phyloP scores from a whole-genome alignment of 805 yeast genomes.

The Metschnikowia noctiluminum region DNA sequence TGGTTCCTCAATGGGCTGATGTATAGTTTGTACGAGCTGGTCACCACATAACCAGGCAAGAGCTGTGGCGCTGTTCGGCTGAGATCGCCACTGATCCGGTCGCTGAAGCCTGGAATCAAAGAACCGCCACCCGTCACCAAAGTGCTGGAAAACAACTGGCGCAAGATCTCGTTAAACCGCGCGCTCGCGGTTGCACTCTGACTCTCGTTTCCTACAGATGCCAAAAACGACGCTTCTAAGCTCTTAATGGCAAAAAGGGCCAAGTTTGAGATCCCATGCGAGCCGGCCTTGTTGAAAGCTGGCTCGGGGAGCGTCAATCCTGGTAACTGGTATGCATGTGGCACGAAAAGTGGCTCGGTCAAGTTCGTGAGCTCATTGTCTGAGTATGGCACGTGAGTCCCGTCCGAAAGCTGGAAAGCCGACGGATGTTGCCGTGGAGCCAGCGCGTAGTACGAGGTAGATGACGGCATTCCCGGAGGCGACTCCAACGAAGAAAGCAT shows the following conservation, averaged over 20 bases:
- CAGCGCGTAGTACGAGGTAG: constrained; percentile 18
- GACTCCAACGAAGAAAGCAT: constrained; percentile 26
- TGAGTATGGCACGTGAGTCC: constrained; percentile 33
- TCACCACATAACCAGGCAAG: constrained; percentile 44
- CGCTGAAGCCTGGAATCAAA: constrained; percentile 52
- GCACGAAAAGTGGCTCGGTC: constrained; percentile 71
- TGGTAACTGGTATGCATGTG: constrained; percentile 49
- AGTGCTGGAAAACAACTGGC: constrained; percentile 38
- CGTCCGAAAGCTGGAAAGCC: constrained; percentile 57
- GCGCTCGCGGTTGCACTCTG: constrained; percentile 25
- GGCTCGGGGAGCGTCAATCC: constrained; percentile 30
- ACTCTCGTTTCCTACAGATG: constrained; percentile 20
- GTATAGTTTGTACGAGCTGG: constrained; percentile 26
- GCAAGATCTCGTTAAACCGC: constrained; percentile 39
- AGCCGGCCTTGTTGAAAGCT: constrained; percentile 42
- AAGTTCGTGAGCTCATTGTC: constrained; percentile 48
- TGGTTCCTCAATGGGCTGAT: constrained; percentile 24
- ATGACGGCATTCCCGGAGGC: constrained; percentile 17
- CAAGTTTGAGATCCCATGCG: constrained; percentile 45
- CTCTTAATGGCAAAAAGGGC: constrained; percentile 34
- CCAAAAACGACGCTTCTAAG: constrained; percentile 33
- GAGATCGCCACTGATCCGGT: constrained; percentile 54
- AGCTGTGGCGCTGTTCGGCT: constrained; percentile 39
- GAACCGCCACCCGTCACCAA: constrained; percentile 63
- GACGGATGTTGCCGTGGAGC: constrained; percentile 22